Evolutionary conservation across 2,329 filamentous ascomycete genomes (phyloP), one percentile per base, ranked within the genome.

Genomic region (Trichoderma hamatum): DNA sequence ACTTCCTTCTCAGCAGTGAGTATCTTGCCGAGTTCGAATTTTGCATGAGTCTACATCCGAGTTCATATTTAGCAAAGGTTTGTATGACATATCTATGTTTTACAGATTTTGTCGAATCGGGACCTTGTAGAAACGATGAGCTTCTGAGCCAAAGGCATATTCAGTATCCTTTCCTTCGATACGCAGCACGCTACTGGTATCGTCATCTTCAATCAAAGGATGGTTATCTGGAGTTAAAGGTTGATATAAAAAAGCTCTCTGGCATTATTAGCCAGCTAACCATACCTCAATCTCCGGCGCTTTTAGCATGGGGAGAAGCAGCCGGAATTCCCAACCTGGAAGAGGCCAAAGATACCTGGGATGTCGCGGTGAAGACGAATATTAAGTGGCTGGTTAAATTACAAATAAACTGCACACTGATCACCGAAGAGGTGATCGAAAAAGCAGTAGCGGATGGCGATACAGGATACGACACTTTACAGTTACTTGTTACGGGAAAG

Each of bases 101-200:
- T 26, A n/a, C 59, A 3, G 59, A 62, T n/a, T 51, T 62, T 32
- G 59, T n/a, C 30, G 34, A 32, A 24, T 30, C 26, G 32, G 16
- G 39, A 3, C 24, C 59, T n/a, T 51, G 36, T 19, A 16, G 26
- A 14, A 10, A 51, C 30, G 10, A 10, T 16, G 21, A 26, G 2
- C 11, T 14, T 2, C 19, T 36, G 13, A n/a, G 36, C 5, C 6
- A 16, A 36, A 24, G n/a, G 28, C 19, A 9, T 46, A 26, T 16
- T 32, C 16, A n/a, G 24, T 4, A 62, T 51, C 39, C 39, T 7
- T 62, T 62, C n/a, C 34, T 62, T 3, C 26, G 13, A 21, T 49
- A 62, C 26, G 59, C 59, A 30, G 59, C 59, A 14, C 59, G 59
- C 34, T 30, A 51, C n/a, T 62, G 59, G 39, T 24, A 62, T 10